Conservation (phyloP, 2,329 filamentous ascomycete species). For the Sporothrix schenckii region DNA sequence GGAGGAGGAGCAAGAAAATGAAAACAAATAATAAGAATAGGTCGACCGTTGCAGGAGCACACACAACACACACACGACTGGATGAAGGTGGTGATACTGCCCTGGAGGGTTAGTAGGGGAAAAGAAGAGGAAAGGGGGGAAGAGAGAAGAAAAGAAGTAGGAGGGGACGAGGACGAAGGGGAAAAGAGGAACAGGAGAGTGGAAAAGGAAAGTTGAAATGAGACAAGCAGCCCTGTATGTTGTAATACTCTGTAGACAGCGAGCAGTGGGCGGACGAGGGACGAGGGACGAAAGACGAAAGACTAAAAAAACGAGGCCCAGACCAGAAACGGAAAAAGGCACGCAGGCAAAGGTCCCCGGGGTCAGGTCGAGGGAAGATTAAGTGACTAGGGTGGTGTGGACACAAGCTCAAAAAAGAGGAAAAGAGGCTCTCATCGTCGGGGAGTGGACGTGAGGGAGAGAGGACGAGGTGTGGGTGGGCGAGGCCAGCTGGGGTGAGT, state of each 20-base stretch:
- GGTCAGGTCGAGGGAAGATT: constrained; percentile 30
- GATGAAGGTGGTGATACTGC: constrained; percentile 30
- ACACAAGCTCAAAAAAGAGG: constrained; percentile 24
- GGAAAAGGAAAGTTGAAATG: neutral
- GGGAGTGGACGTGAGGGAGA: constrained; percentile 18
- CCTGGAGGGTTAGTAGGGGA: constrained; percentile 30
- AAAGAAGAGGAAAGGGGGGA: constrained; percentile 12
- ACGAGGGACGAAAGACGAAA: constrained; percentile 20
- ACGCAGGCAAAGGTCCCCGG: constrained; percentile 1
- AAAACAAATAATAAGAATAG: neutral
- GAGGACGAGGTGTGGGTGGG: constrained; percentile 4
- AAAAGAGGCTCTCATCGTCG: constrained; percentile 20
- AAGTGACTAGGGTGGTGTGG: constrained; percentile 33
- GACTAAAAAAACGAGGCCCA: constrained; percentile 16
- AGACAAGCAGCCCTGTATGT: too few species aligned
- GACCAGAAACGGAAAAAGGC: constrained; percentile 30
- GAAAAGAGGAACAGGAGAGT: constrained; percentile 21
- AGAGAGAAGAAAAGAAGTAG: constrained; percentile 18
- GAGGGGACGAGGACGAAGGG: neutral
- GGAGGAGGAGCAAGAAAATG: neutral
- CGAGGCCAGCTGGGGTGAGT: constrained; percentile 16
- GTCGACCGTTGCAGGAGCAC: constrained; percentile 32
- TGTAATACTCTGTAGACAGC: too few species aligned
- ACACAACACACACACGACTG: constrained; percentile 32
- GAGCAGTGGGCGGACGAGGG: neutral